A percentile compares a stretch with the other conserved stretches of the same genome.
phyloP scores from a whole-genome alignment of 768 basidiomycete genomes.

The Pleurotus tuoliensis region DNA sequence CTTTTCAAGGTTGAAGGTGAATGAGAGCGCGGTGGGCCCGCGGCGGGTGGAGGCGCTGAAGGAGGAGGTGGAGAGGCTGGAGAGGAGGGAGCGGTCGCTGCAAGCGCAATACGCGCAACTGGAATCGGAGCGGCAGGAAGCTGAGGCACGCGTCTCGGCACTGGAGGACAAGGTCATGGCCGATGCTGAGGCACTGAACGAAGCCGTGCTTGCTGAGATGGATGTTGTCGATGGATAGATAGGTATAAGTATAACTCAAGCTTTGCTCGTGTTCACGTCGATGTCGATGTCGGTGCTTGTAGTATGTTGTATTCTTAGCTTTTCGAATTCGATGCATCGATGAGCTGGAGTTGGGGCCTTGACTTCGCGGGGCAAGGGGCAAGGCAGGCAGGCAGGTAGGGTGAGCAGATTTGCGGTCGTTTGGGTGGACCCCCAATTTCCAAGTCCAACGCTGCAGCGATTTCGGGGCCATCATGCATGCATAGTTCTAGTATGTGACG shows the following conservation, averaged over 20 bases:
- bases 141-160: slow-evolving; percentile 49
- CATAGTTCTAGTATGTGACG: no score
- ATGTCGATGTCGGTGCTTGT: slow-evolving; percentile 2
- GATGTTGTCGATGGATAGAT: slow-evolving; percentile 28
- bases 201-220: slow-evolving; percentile 67
- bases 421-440: no score
- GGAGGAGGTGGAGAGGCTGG: slow-evolving; percentile 83
- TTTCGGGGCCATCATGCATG: no score
- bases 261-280: neutral
- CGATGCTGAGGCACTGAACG: slow-evolving; percentile 80
- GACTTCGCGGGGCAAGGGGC: no score
- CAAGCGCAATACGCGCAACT: slow-evolving; percentile 87
- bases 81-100: slow-evolving; percentile 69
- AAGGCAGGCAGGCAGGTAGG: no score
- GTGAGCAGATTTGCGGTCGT: no score
- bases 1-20: slow-evolving; percentile 66
- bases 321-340: neutral
- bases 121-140: slow-evolving; percentile 61
- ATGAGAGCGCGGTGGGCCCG: slow-evolving; percentile 77
- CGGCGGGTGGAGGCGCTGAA: slow-evolving; percentile 71
- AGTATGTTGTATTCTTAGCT: slow-evolving; percentile 8
- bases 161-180: slow-evolving; percentile 87
- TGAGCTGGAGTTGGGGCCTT: no score
- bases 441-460: no score
- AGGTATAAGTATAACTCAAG: slow-evolving; percentile 2